Base-by-base conservation (phyloP, 768 basidiomycete species). In the Crepidotus variabilis region DNA sequence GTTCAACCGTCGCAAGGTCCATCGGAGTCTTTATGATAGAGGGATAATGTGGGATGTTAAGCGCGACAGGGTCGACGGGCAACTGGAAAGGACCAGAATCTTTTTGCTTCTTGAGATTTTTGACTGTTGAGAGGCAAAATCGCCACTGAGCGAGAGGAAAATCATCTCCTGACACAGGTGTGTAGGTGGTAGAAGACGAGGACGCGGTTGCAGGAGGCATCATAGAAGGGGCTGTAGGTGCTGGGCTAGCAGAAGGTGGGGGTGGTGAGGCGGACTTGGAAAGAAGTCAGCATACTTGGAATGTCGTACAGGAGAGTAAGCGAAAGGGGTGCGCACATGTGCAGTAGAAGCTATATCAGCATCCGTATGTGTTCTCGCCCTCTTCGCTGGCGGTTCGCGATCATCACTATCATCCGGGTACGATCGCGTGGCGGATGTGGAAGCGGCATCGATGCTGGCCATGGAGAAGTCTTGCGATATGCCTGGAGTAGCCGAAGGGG, bases 1-100 rank as follows among this genome's bases (percentile, higher is more conserved):
- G 83, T 72, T 98, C 96, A 57, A 98, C 84, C 46, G 96, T 97
- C 2, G 85, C 80, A 47, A 99, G 81, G 69, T 98, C 97, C 92
- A 98, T 98, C 0, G 97, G 97, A 23, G 80, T 83, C 66, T 87
- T 91, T 72, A 99, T 84, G 67, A 98, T 85, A 47, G 79, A 79
- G 34, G 83, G 83, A 65, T 99, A 99, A 69, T 96, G 93, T 8
- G 94, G 96, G 58, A 92, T 84, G 58, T 84, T 85, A 62, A 93
- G 76, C 7, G 84, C 88, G 61, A 94, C 80, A 20, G 87, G 80
- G 69, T 99, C 97, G 55, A 99, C 97, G 18, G 97, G 94, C 50
- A 78, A 78, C 52, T 88, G 71, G 74, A 99, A 99, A 0, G 94
- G 86, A 1, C 69, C 66, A 0, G 92, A 84, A 53, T 96, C 92